Evolutionary conservation across 805 yeast genomes (phyloP), one percentile per base, ranked within the genome.

Genomic region (Ogataea thermomethanolica): DNA sequence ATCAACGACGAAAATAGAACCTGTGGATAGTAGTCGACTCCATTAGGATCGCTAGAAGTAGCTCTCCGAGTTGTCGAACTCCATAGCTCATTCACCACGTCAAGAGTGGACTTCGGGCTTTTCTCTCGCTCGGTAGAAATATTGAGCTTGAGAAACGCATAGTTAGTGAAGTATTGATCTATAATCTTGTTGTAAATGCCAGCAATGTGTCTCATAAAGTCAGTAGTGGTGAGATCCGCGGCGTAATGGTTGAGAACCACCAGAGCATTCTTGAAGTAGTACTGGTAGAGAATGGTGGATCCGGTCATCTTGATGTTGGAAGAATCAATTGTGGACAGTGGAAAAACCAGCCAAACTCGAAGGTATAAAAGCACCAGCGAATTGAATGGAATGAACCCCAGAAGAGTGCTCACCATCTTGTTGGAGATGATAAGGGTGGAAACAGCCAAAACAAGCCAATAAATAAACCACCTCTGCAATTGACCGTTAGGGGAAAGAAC

Each of bases 361-460:
- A 76, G 54, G 21, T 67, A 69, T 3, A 81, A 54, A 41, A 72
- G 69, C 25, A 71, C 30, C 1, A 82, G 51, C 4, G 73, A 58
- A 50, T 71, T 76, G 34, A 84, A 72, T 2, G 93, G 91, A 12
- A 82, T 44, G 27, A 72, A 47, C 24, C 62, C 54, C 29, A 70
- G 53, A n/a, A 84, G 37, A 14, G 75, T 65, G 8, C 72, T 60
- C 13, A 56, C 50, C 3, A 54, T 25, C 4, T 30, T 29, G 22
- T 45, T 46, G 7, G 56, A 51, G 11, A 41, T 44, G 7, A 49
- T 34, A 13, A 45, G 35, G 5, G 47, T 36, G 32, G 51, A 57
- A 7, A 66, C 47, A 4, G 81, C 71, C 38, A 72, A 60, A 1
- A 83, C 78, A 9, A 82, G 67, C 95, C 95, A 87, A 61, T 84